Evolutionary conservation across 805 yeast species (phyloP), one percentile per base, ranked within the genome.

Genomic region (Saccharomycopsis babjevae): DNA sequence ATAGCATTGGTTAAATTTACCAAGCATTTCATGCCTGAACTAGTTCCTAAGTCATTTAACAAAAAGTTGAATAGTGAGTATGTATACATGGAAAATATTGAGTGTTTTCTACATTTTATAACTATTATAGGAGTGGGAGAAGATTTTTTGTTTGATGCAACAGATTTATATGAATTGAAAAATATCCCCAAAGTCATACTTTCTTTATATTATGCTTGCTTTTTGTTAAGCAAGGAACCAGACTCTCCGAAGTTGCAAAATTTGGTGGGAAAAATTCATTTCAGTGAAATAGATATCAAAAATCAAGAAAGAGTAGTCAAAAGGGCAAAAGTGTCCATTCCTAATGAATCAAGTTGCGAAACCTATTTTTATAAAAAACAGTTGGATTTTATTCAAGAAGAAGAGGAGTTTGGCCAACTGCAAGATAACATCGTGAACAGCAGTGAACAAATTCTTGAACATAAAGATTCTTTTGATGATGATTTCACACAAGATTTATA

Each of bases 111-210:
- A 70, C 76, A 79, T 22, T 81, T 93, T 60, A 76, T 90, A 36
- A 85, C 82, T 60, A 81, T 76, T 62, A 78, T 90, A 63, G 84
- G 82, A 32, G 83, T 94, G 66, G 99, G 98, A 0, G 92, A 89
- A 61, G 78, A 91, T 59, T 94, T 92, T 71, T 80, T 88, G 57
- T 94, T 94, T 70, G 99, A 93, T 70, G 80, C 92, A 62, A 91
- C 96, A 3, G 99, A 94, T 72, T 77, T 94, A 42, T 94, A 91
- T 73, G 97, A 94, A 69, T 86, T 86, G 69, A 92, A 90, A 68
- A 88, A 93, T 69, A 81, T 92, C 22, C 98, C 98, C 16, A 92
- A 89, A 69, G 98, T 94, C 30, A 87, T 94, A 70, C 91, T 90
- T 72, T 92, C 97, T 67, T 73, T 94, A 42, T 97, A 93, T 74